A percentile compares a stretch with the other conserved stretches of the same genome.
Evolutionary conservation across 805 yeast genomes (phyloP).

Genomic region (Kazachstania viticola): DNA sequence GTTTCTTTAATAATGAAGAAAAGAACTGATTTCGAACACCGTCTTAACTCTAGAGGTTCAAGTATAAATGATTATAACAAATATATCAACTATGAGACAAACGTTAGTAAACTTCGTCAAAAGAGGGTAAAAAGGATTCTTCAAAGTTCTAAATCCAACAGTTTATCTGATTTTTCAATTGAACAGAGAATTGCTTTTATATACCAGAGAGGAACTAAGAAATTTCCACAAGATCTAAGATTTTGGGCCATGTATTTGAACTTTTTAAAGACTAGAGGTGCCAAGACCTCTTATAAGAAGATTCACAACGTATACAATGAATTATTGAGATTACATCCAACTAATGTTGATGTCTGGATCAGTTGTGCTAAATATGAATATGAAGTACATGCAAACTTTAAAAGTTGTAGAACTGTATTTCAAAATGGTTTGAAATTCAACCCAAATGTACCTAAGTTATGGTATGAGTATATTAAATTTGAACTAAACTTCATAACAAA

Average conservation of each 20-base stretch:
- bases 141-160: conserved; percentile 44
- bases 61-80: conserved; percentile 63
- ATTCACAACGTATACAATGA: conserved; percentile 68
- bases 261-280: conserved; percentile 44
- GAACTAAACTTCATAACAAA: conserved; percentile 81
- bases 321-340: conserved; percentile 80
- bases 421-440: conserved; percentile 82
- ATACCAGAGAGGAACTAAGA: conserved; percentile 69
- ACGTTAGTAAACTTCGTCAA: conserved; percentile 64
- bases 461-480: conserved; percentile 80
- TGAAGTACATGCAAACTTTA: conserved; percentile 77
- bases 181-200: conserved; percentile 69
- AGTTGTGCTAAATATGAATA: conserved; percentile 91
- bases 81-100: conserved; percentile 71
- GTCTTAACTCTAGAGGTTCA: conserved; percentile 75
- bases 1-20: conserved; percentile 77
- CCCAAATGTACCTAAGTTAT: conserved; percentile 54
- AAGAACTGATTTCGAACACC: conserved; percentile 91
- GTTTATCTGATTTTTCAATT: conserved; percentile 81
- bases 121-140: conserved; percentile 58
- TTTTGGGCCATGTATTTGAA: conserved; percentile 72
- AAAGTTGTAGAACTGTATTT: conserved; percentile 76
- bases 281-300: conserved; percentile 53
- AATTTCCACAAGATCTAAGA: conserved; percentile 64
- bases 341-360: conserved; percentile 83